Evolutionary conservation across 805 yeast species (phyloP), one percentile per base, ranked within the genome.

Genomic region (Cyberlindnera misumaiensis): DNA sequence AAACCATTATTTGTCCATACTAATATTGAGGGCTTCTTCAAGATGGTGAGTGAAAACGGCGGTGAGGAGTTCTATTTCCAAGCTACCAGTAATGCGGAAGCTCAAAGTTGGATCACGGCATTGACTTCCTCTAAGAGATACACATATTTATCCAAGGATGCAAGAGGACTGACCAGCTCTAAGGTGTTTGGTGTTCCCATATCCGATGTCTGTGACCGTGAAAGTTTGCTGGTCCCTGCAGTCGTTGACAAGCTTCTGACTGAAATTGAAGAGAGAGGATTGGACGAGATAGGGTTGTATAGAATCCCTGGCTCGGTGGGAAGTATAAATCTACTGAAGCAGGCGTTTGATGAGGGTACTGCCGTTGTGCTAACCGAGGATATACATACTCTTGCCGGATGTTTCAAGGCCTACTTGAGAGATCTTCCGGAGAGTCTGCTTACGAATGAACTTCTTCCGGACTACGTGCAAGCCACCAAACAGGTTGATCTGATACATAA

Each of bases 211-310:
- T 87, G 96, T 56, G 73, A 68, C 38, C 68, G 95, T 36, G 95
- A 87, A 48, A 64, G 72, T 9, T 62, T 77, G 0, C 44, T 61
- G 2, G 64, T 79, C 25, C 97, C 97, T 1, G 61, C 55, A 5
- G 74, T 89, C 31, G 76, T 89, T 40, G 77, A 71, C 27, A 70
- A 71, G 40, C 62, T 90, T 32, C 68, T 88, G 48, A 70, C 70
- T 33, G 93, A 82, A 48, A 83, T 90, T 46, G 97, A 90, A 58
- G 62, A 68, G n/a, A 75, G 89, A 38, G 96, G 97, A 1, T 58
- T 90, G 22, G 88, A 86, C 48, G 97, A 89, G 55, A 84, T 86
- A 38, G 97, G 97, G 13, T 67, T 90, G 11, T 90, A 90, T 58
- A 76, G 97, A 57, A 68, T 77, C 26, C 77, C 82, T 1, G 83